These are phyloP conservation scores for Capronia epimyces DNA, from an alignment of 2,329 filamentous ascomycete genomes.

Conservation along the genomic window DNA sequence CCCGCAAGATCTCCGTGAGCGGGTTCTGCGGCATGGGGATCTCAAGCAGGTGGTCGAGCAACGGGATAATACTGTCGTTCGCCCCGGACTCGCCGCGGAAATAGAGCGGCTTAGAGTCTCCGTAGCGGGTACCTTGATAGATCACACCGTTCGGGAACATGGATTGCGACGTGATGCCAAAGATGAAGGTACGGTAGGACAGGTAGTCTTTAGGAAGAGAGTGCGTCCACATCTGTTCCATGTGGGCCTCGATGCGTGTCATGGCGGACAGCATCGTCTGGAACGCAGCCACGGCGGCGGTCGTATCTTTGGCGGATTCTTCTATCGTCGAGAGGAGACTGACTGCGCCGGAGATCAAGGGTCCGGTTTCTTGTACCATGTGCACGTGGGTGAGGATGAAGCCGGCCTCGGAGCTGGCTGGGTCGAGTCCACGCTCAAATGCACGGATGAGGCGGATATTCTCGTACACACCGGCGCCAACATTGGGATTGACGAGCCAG, in stretches of 20 bases:
- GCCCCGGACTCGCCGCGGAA: constrained; percentile 92
- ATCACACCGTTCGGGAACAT: constrained; percentile 93
- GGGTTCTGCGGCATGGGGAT: constrained; percentile 85
- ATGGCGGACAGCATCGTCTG: constrained; percentile 58
- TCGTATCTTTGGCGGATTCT: constrained; percentile 4
- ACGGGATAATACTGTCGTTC: constrained; percentile 89
- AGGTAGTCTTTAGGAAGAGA: constrained; percentile 80
- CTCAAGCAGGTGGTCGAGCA: constrained; percentile 81
- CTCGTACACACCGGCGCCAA: constrained; percentile 40
- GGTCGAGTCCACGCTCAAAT: constrained; percentile 84
- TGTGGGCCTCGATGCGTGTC: constrained; percentile 66
- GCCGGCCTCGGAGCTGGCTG: constrained; percentile 80
- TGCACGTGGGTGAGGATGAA: constrained; percentile 95
- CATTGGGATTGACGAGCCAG: constrained; percentile 51
- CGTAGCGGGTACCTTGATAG: constrained; percentile 67
- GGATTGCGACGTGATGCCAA: constrained; percentile 84
- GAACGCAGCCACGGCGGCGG: constrained; percentile 45
- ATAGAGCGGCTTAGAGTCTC: constrained; percentile 62
- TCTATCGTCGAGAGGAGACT: constrained; percentile 58
- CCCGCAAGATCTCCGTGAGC: constrained; percentile 76
- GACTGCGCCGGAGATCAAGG: constrained; percentile 67
- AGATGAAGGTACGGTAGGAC: constrained; percentile 92
- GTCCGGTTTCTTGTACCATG: constrained; percentile 84
- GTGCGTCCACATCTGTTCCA: constrained; percentile 91
- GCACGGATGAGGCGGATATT: constrained; percentile 80